A percentile compares a stretch with the other conserved stretches of the same genome.
These are phyloP conservation scores for Penicillium desertorum DNA, from an alignment of 495 filamentous ascomycete genomes.

Conservation along the genomic window DNA sequence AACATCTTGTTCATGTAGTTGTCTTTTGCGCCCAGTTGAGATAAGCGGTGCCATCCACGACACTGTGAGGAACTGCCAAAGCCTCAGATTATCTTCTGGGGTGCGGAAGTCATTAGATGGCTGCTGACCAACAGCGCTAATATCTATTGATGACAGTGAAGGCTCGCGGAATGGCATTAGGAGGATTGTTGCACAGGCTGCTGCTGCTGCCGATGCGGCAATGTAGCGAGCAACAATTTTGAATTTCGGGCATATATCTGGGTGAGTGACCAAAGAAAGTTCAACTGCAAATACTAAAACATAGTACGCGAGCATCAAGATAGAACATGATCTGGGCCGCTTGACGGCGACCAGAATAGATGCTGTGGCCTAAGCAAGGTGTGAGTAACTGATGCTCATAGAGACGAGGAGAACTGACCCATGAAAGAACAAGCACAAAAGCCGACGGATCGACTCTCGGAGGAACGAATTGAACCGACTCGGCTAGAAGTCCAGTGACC, in stretches of 20 bases:
- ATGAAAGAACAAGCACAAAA: slow-evolving; percentile 41
- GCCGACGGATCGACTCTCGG: slow-evolving; percentile 25
- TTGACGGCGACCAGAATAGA: slow-evolving; percentile 46
- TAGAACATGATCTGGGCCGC: slow-evolving; percentile 48
- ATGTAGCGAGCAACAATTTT: slow-evolving; percentile 42
- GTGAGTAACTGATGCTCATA: slow-evolving; percentile 11
- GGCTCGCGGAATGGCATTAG: slow-evolving; percentile 72
- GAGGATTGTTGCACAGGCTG: slow-evolving; percentile 53
- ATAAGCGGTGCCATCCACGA: slow-evolving; percentile 82
- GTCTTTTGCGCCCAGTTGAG: slow-evolving; percentile 54
- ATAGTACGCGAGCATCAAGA: slow-evolving; percentile 37
- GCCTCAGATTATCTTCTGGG: slow-evolving; percentile 75
- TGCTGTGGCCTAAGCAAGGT: slow-evolving; percentile 39
- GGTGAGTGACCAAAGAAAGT: slow-evolving; percentile 36
- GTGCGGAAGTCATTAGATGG: slow-evolving; percentile 64
- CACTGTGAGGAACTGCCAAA: slow-evolving; percentile 81
- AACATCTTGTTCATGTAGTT: slow-evolving; percentile 74
- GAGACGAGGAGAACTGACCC: slow-evolving; percentile 40
- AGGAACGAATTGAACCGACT: slow-evolving; percentile 41
- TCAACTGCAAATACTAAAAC: slow-evolving; percentile 39
- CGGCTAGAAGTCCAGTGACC: slow-evolving; percentile 38
- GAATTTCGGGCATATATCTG: slow-evolving; percentile 20
- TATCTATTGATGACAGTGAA: slow-evolving; percentile 54
- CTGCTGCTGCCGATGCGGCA: slow-evolving; percentile 42
- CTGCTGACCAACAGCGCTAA: slow-evolving; percentile 55